Conservation (phyloP, 371 early-diverging fungal genomes). For the Mortierella sp. region DNA sequence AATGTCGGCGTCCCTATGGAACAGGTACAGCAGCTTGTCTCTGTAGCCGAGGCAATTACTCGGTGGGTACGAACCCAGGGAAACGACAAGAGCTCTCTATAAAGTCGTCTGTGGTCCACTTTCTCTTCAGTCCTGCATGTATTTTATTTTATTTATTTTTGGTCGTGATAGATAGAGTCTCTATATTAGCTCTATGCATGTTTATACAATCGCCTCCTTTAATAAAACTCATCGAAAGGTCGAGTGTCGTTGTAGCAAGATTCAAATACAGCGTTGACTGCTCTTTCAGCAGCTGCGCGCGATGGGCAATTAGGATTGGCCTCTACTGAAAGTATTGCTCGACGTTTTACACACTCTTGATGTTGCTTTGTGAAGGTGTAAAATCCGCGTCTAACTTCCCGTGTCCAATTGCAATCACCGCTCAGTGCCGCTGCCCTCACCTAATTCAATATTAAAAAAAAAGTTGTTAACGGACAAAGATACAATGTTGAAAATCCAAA, state of each 20-base stretch:
- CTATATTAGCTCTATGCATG: neutral
- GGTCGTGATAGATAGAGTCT: too few relatives aligned
- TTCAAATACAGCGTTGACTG: constrained; percentile 89
- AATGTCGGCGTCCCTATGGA: constrained; percentile 55
- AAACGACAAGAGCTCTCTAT: constrained; percentile 46
- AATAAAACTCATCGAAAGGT: constrained; percentile 95
- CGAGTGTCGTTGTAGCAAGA: constrained; percentile 94
- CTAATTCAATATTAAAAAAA: constrained; percentile 48
- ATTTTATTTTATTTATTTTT: neutral
- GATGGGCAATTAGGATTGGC: constrained; percentile 83
- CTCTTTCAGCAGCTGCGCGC: constrained; percentile 85
- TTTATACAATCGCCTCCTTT: neutral
- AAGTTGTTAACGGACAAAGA: neutral
- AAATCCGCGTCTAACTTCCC: constrained; percentile 89
- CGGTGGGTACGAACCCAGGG: constrained; percentile 35
- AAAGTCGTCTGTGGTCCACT: neutral
- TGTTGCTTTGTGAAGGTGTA: constrained; percentile 90
- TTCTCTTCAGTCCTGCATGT: neutral
- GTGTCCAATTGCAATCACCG: constrained; percentile 91
- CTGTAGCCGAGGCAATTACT: constrained; percentile 40
- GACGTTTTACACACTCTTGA: constrained; percentile 92
- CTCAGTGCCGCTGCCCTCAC: constrained; percentile 92
- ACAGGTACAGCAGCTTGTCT: constrained; percentile 43
- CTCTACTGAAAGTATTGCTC: constrained; percentile 85
- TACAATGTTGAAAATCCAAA: neutral